phyloP scores from a whole-genome alignment of 208 protist genomes.

The Leptomonas pyrrhocoris region DNA sequence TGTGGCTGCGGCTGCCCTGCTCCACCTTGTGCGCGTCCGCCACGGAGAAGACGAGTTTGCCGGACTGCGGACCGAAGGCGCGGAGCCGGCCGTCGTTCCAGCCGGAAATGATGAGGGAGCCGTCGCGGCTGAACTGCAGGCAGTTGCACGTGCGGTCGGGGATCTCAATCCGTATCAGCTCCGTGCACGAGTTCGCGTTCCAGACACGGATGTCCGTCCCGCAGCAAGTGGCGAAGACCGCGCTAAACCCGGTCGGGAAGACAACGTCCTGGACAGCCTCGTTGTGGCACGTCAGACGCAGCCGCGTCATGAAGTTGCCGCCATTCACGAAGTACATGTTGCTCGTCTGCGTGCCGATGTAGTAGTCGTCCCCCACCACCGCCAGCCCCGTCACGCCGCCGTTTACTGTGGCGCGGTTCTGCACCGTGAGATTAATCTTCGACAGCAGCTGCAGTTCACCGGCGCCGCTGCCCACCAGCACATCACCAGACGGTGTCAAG shows the following conservation, averaged over 20 bases:
- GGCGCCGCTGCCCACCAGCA: conserved; percentile 92
- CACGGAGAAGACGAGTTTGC: conserved; percentile 95
- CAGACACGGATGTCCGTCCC: conserved; percentile 95
- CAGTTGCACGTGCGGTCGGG: conserved; percentile 92
- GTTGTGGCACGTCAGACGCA: conserved; percentile 95
- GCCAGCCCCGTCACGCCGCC: conserved; percentile 91
- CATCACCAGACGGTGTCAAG: conserved; percentile 69
- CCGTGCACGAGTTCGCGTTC: conserved; percentile 89
- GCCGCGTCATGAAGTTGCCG: conserved; percentile 84
- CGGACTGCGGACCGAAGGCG: conserved; percentile 94
- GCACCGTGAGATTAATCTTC: conserved; percentile 87
- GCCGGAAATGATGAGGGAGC: conserved; percentile 92
- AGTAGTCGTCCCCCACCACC: conserved; percentile 78
- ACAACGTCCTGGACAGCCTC: conserved; percentile 93
- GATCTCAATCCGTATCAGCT: conserved; percentile 96
- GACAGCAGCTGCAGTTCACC: conserved; percentile 90
- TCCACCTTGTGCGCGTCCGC: conserved; percentile 95
- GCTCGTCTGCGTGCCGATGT: conserved; percentile 86
- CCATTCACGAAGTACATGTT: conserved; percentile 94
- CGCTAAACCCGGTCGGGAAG: conserved; percentile 92
- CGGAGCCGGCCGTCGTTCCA: conserved; percentile 96
- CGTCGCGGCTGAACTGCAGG: conserved; percentile 92
- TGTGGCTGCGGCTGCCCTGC: conserved; percentile 57
- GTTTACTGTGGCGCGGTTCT: conserved; percentile 63
- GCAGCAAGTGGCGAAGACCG: conserved; percentile 96